Conservation (phyloP, 805 yeast genomes). For the Ogataea sp. region DNA sequence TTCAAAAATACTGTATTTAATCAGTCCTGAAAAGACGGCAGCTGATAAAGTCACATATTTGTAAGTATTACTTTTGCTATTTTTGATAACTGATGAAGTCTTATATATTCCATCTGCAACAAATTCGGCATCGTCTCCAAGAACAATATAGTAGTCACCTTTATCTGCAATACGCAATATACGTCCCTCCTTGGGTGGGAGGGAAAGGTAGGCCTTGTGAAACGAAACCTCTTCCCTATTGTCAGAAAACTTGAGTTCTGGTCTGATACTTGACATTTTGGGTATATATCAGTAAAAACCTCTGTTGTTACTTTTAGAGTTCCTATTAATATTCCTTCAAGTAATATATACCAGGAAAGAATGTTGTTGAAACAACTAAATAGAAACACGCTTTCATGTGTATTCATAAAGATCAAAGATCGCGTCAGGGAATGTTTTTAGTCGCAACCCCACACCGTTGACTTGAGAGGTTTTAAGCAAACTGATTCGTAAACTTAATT, state of each 20-base stretch:
- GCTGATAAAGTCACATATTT: conserved; percentile 68
- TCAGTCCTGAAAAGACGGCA: conserved; percentile 58
- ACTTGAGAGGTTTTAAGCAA: no score
- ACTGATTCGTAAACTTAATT: no score
- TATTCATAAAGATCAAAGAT: no score
- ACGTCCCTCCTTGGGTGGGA: conserved; percentile 40
- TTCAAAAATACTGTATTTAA: conserved; percentile 61
- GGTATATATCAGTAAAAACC: neutral
- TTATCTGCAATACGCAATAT: conserved; percentile 72
- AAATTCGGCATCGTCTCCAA: conserved; percentile 67
- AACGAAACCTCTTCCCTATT: conserved; percentile 38
- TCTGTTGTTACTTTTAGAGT: no score
- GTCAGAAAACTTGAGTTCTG: conserved; percentile 52
- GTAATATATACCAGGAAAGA: no score
- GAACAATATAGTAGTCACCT: conserved; percentile 71
- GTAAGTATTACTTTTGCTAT: conserved; percentile 31
- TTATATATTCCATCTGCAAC: conserved; percentile 82
- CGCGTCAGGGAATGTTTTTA: no score
- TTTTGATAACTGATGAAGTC: conserved; percentile 73
- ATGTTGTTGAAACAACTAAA: no score
- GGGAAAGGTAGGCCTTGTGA: conserved; percentile 36
- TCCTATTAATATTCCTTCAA: no score
- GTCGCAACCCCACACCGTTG: no score
- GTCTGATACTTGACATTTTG: conserved; percentile 29
- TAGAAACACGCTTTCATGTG: no score